Percentiles rank a stretch among this genome's conserved stretches.
phyloP scores from a whole-genome alignment of 768 basidiomycete species.

The Psilocybe cyanescens region DNA sequence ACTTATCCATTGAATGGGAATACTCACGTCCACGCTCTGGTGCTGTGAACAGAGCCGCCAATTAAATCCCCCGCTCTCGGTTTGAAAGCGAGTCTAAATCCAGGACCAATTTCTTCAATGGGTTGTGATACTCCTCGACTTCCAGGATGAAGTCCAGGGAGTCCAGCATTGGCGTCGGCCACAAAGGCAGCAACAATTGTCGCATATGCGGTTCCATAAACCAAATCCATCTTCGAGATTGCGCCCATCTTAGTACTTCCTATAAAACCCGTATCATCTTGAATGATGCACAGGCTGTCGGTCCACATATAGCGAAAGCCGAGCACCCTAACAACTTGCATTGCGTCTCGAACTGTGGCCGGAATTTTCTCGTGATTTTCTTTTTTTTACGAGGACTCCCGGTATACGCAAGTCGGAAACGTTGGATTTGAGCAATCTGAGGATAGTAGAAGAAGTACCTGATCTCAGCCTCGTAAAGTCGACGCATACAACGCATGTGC shows the following conservation, averaged over 20 bases:
- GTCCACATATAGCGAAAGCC: slow-evolving; percentile 12
- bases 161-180: slow-evolving; percentile 11
- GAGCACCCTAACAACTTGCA: slow-evolving; percentile 4
- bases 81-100: slow-evolving; percentile 2
- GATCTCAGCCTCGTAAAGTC: neutral
- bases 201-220: slow-evolving; percentile 6
- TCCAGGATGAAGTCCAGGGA: slow-evolving; percentile 7
- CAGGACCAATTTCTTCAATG: slow-evolving; percentile 10
- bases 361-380: slow-evolving; percentile 6
- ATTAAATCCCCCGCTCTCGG: neutral
- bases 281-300: slow-evolving; percentile 14
- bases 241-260: slow-evolving; percentile 1
- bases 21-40: slow-evolving; percentile 15
- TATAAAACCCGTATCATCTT: neutral
- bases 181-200: slow-evolving; percentile 10
- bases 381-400: neutral
- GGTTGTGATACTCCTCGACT: slow-evolving; percentile 3
- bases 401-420: slow-evolving; percentile 3
- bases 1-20: neutral
- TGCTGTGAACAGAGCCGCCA: neutral
- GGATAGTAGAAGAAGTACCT: neutral
- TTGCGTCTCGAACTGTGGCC: slow-evolving; percentile 14
- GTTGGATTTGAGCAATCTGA: slow-evolving; percentile 5
- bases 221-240: slow-evolving; percentile 11
- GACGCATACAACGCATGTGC: slow-evolving; percentile 2